phyloP scores from a whole-genome alignment of 306 rosid species.

The Lagenaria siceraria region DNA sequence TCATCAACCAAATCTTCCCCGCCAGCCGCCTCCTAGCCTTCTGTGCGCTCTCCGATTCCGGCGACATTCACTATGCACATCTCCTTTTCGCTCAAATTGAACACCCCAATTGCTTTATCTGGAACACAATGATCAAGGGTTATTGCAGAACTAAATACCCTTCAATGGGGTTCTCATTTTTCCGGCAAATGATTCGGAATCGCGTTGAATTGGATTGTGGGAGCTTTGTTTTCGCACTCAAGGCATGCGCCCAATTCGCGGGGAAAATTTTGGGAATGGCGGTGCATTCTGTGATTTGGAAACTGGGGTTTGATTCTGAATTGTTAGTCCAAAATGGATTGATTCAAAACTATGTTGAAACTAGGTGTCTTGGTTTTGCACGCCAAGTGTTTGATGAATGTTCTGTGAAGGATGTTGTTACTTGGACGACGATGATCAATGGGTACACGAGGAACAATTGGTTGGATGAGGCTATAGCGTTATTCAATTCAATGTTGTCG shows the following conservation, averaged over 20 bases:
- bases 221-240: constrained; percentile 47
- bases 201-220: constrained; percentile 30
- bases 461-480: constrained; percentile 34
- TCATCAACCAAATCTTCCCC: constrained; percentile 52
- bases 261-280: constrained; percentile 18
- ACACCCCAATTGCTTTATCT: constrained; percentile 55
- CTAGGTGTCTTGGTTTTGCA: constrained; percentile 31
- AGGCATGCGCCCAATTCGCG: constrained; percentile 29
- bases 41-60: constrained; percentile 55
- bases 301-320: constrained; percentile 40
- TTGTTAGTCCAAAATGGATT: constrained; percentile 54
- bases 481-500: constrained; percentile 39
- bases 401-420: constrained; percentile 46
- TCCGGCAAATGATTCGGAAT: constrained; percentile 25
- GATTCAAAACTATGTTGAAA: constrained; percentile 29
- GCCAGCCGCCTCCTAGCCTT: constrained; percentile 60
- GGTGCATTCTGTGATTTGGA: constrained; percentile 35
- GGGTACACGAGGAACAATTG: constrained; percentile 30
- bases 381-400: constrained; percentile 55
- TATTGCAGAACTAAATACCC: constrained; percentile 26
- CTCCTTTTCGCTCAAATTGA: constrained; percentile 25
- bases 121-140: constrained; percentile 80
- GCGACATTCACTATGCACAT: constrained; percentile 39
- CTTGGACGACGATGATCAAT: constrained; percentile 82
- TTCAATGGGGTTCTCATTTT: constrained; percentile 29